A percentile compares a stretch with the other conserved stretches of the same genome.
Conservation (phyloP, 1,284 basidiomycete species). For the Blastosporella zonata region DNA sequence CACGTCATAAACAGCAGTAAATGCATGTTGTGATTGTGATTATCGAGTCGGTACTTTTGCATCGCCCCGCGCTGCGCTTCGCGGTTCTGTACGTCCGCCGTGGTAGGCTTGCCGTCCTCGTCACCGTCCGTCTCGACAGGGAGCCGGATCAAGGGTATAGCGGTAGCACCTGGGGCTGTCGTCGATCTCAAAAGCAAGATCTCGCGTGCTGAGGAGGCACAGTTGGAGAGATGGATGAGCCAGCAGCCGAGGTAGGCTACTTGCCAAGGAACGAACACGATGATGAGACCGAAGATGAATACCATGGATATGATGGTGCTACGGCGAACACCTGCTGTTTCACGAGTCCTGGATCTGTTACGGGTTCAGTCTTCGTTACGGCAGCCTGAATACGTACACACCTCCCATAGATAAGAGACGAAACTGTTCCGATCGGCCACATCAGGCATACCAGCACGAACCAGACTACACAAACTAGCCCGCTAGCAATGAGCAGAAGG, state of each 20-base stretch:
- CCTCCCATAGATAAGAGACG: conserved; percentile 37
- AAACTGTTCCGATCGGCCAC: conserved; percentile 38
- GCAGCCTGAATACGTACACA: conserved; percentile 25
- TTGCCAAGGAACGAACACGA: conserved; percentile 84
- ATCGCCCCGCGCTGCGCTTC: conserved; percentile 9
- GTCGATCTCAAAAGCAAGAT: conserved; percentile 24
- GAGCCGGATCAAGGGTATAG: conserved; percentile 20
- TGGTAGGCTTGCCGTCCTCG: neutral
- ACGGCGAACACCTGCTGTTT: conserved; percentile 38
- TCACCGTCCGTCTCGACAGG: conserved; percentile 12
- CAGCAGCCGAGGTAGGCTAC: conserved; percentile 84
- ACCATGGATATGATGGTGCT: conserved; percentile 57
- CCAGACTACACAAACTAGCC: conserved; percentile 62
- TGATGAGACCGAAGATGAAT: conserved; percentile 63
- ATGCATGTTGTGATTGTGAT: conserved; percentile 55
- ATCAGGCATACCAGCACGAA: conserved; percentile 43
- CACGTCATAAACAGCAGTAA: conserved; percentile 78
- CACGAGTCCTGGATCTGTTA: conserved; percentile 27
- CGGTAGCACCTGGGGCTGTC: conserved; percentile 19
- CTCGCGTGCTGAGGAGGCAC: conserved; percentile 35
- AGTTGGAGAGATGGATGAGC: conserved; percentile 70
- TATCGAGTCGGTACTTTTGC: conserved; percentile 25
- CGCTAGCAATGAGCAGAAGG: conserved; percentile 53
- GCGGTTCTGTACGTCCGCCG: conserved; percentile 11
- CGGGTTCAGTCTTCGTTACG: neutral